Evolutionary conservation across 179 eudicot species (phyloP).

Genomic region (Dionaea muscipula): DNA sequence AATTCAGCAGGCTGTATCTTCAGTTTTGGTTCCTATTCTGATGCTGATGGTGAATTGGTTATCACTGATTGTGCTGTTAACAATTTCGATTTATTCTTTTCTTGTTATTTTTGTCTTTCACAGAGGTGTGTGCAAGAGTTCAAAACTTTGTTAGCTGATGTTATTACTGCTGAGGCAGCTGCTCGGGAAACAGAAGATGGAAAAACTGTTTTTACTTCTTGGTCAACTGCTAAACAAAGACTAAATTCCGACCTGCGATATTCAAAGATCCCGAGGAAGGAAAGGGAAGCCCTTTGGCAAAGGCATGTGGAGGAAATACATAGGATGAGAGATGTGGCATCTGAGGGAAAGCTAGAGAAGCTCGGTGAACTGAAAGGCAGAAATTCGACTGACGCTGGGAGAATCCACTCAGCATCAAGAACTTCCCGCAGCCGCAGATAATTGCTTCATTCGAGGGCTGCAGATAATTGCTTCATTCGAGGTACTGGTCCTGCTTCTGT

Average conservation of each 20-base stretch:
- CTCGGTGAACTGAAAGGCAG: slow-evolving; percentile 31
- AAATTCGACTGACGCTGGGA: slow-evolving; percentile 29
- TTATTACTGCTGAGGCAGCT: slow-evolving; percentile 54
- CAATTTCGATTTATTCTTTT: background rate
- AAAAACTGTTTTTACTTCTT: slow-evolving; percentile 64
- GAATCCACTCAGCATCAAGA: slow-evolving; percentile 26
- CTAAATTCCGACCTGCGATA: slow-evolving; percentile 64
- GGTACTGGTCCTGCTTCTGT: background rate
- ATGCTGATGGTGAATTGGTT: no score
- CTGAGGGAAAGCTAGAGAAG: slow-evolving; percentile 41
- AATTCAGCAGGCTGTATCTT: no score
- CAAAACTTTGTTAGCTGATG: slow-evolving; percentile 51
- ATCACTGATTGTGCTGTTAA: no score
- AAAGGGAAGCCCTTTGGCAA: slow-evolving; percentile 81
- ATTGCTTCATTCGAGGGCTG: no score
- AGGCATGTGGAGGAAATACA: slow-evolving; percentile 70
- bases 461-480: background rate
- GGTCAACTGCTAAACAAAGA: slow-evolving; percentile 84
- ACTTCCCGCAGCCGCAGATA: slow-evolving; percentile 32
- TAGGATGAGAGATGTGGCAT: slow-evolving; percentile 36
- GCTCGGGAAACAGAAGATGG: slow-evolving; percentile 56
- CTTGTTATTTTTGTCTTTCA: slow-evolving; percentile 5
- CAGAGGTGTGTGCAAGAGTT: slow-evolving; percentile 62
- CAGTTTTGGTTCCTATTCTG: no score
- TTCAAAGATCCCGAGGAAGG: slow-evolving; percentile 66